Evolutionary conservation across 257 asterid genomes (phyloP), one percentile per base, ranked within the genome.

Genomic region (Gardenia jasminoides): DNA sequence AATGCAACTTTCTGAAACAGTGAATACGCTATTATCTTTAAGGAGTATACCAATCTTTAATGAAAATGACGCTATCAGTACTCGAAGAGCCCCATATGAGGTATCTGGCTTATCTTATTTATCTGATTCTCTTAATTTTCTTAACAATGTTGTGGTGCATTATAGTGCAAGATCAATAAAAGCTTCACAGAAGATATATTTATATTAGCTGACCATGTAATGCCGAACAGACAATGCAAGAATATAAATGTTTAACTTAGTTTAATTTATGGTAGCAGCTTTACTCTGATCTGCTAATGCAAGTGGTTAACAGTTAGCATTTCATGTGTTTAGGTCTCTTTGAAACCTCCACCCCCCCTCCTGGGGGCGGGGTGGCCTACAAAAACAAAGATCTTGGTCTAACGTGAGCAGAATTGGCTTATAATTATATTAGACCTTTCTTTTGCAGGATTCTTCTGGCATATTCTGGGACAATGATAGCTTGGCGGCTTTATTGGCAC

Each of bases 401-500:
- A 24, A 61, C 11, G 2, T 36, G 16, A 7, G 19, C 17, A 1
- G 12, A 43, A 31, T 13, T 36, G 10, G 48, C 24, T 46, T 47
- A 20, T 54, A 54, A 39, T 20, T 26, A 33, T 20, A 33, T 13
- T 19, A 67, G 17, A 39, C 10, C 31, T 1, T 64, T 64, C 3
- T 72, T 87, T 68, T 87, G 86, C 84, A 93, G 98, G 98, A 93
- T 72, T 88, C 97, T 76, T 92, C 94, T 26, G 98, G 98, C 78
- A 93, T 93, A 86, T 93, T 93, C 80, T 93, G 98, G 98, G 98
- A 93, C 77, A 93, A 92, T 41, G 98, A 93, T 81, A 93, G 98
- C 84, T 88, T 93, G 86, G 90, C 98, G 36, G 96, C 96, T 81
- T 89, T 93, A 31, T 81, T 93, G 78, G 98, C 98, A 2, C 84